Evolutionary conservation across 768 basidiomycete genomes (phyloP).

Genomic region (Aureoboletus auriporus): DNA sequence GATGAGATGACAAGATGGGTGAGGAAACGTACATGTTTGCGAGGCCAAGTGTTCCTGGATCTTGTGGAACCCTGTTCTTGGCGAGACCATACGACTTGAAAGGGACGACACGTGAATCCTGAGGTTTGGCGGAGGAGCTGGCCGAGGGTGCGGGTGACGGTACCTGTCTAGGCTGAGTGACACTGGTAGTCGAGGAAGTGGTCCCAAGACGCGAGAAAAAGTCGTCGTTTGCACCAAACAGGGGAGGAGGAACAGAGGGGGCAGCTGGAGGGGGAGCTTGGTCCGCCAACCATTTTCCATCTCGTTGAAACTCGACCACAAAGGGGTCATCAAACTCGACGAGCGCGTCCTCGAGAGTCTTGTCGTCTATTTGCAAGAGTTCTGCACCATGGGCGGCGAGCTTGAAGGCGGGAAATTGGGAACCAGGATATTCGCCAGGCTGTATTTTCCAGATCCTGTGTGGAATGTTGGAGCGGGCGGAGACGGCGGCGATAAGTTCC

Average conservation of each 20-base stretch:
- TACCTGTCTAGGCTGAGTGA: slow-evolving; percentile 21
- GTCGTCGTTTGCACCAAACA: slow-evolving; percentile 48
- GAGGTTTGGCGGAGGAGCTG: slow-evolving; percentile 19
- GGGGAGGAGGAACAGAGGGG: slow-evolving; percentile 36
- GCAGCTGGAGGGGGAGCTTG: slow-evolving; percentile 13
- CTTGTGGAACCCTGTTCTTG: slow-evolving; percentile 38
- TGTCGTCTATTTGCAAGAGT: slow-evolving; percentile 40
- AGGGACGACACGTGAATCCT: slow-evolving; percentile 24
- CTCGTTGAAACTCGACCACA: slow-evolving; percentile 67
- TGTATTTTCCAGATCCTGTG: slow-evolving; percentile 67
- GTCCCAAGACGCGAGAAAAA: slow-evolving; percentile 51
- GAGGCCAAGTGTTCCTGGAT: slow-evolving; percentile 81
- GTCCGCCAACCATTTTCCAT: slow-evolving; percentile 58
- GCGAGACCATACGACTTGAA: slow-evolving; percentile 33
- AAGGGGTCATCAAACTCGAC: slow-evolving; percentile 65
- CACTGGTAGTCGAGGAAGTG: slow-evolving; percentile 15
- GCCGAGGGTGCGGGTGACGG: slow-evolving; percentile 19
- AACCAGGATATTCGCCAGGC: slow-evolving; percentile 30
- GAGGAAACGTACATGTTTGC: slow-evolving; percentile 72
- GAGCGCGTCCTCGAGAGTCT: slow-evolving; percentile 54
- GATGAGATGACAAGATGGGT: not conserved
- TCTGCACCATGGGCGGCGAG: slow-evolving; percentile 32
- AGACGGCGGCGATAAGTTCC: slow-evolving; percentile 38
- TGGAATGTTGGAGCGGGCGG: slow-evolving; percentile 29
- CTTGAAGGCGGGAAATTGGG: slow-evolving; percentile 24